Evolutionary conservation across 192 early-diverging fungal genomes (phyloP), one percentile per base, ranked within the genome.

Genomic region (Backusella sp.): DNA sequence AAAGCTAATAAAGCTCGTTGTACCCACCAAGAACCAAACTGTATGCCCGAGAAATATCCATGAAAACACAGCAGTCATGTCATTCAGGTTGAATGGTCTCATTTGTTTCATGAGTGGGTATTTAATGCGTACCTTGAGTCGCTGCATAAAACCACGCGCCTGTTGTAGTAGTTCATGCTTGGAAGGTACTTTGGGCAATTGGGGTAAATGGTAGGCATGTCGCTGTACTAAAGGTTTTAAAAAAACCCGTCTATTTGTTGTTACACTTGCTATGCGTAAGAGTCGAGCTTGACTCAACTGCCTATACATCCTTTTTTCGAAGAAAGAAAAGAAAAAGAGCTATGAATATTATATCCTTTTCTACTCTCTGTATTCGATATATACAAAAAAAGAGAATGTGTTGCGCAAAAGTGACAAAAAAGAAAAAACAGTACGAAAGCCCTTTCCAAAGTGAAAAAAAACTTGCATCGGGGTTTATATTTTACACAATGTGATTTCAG

Each of bases 31-130:
- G 21, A 97, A 76, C 83, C 96, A 91, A 32, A 95, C 83, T 7
- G 92, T 90, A 67, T 97, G 91, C 19, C 94, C 95, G 66, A 97
- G 84, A 78, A 96, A 90, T 3, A 95, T 81, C 96, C 96, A 99
- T 4, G 93, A 92, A 53, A 92, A 89, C 78, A 97, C 76, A 1
- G 96, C 97, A 66, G 95, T 89, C 69, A 96, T 86, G 75, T 99
- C 96, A 80, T 99, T 95, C 19, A 94, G 70, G 9, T 90, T 91
- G 89, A 89, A 94, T 0, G 91, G 91, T 17, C 91, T 87, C 78
- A 90, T 90, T 72, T 89, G 86, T 42, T 88, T 83, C 83, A 91
- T 92, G 30, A 94, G 67, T 8, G 86, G 83, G 11, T 86, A 82
- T 66, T 90, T 86, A 14, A 91, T 70, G 14, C 88, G 86, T 19